phyloP scores from a whole-genome alignment of 1,139 yeast genomes.

The Hyphopichia fennica region DNA sequence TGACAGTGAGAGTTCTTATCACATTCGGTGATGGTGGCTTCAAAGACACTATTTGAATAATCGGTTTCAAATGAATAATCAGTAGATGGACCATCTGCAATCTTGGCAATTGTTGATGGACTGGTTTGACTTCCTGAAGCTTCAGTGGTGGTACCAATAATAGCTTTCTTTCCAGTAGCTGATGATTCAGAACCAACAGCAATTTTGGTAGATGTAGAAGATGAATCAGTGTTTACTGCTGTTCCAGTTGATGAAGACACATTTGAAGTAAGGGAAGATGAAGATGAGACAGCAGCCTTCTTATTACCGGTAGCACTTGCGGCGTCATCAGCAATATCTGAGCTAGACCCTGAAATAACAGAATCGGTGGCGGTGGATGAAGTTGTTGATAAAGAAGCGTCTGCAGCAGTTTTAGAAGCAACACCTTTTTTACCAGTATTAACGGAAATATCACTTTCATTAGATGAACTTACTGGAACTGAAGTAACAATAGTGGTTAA shows the following conservation, averaged over 20 bases:
- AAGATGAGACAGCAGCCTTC: neutral
- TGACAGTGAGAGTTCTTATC: slow-evolving; percentile 14
- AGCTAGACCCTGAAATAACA: slow-evolving; percentile 1
- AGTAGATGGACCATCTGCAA: neutral
- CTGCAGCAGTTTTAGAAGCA: neutral
- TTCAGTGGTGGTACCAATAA: neutral
- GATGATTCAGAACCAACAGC: slow-evolving; percentile 1
- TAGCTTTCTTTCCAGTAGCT: slow-evolving; percentile 1
- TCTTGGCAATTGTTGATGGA: neutral
- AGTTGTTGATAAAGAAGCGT: neutral
- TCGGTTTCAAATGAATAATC: slow-evolving; percentile 12
- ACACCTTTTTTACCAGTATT: neutral
- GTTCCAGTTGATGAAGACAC: too few relatives aligned
- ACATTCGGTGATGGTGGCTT: slow-evolving; percentile 22
- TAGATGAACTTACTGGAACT: slow-evolving; percentile 8
- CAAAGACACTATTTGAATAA: slow-evolving; percentile 10
- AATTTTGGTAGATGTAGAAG: slow-evolving; percentile 2
- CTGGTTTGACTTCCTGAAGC: slow-evolving; percentile 5
- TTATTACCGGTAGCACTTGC: neutral
- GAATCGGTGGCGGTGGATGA: slow-evolving; percentile 1
- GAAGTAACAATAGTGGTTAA: slow-evolving; percentile 37
- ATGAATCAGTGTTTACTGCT: too few relatives aligned
- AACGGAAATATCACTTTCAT: neutral
- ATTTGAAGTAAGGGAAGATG: neutral
- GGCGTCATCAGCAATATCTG: neutral